These are phyloP conservation scores for Solanum appendiculatum DNA, from an alignment of 257 asterid species.

Conservation along the genomic window DNA sequence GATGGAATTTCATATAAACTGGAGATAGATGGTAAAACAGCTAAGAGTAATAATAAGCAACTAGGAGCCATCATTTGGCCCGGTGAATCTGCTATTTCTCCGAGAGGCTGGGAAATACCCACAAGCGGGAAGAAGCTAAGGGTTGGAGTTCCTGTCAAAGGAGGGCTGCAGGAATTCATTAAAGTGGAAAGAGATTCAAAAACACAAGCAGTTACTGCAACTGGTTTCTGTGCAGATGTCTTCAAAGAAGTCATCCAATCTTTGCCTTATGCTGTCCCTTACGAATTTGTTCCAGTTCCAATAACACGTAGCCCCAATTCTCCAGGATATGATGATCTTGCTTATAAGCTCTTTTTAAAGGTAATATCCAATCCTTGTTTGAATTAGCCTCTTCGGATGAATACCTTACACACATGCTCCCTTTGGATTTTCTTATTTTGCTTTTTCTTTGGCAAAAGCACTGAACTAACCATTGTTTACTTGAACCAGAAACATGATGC, in stretches of 20 bases:
- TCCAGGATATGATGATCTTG: constrained; percentile 18
- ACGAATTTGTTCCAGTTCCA: constrained; percentile 13
- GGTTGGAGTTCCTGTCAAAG: constrained; percentile 24
- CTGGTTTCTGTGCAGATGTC: constrained; percentile 28
- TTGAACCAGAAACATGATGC: constrained; percentile 23
- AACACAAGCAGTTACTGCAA: constrained; percentile 6
- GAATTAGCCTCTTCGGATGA: not conserved
- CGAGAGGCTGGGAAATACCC: constrained; percentile 41
- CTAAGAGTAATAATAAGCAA: constrained; percentile 6
- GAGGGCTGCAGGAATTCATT: constrained; percentile 22
- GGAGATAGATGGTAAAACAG: not conserved
- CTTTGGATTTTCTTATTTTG: not conserved
- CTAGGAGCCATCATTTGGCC: constrained; percentile 36
- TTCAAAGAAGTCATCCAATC: constrained; percentile 22
- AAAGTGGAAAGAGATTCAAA: constrained; percentile 11
- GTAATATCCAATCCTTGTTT: constrained; percentile 3
- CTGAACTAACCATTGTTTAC: not conserved
- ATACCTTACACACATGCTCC: not conserved
- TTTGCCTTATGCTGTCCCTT: constrained; percentile 16
- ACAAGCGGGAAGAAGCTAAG: constrained; percentile 18
- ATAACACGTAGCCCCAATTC: not conserved
- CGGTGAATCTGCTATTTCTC: constrained; percentile 9
- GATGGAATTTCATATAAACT: constrained; percentile 18
- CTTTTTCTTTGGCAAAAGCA: not conserved
- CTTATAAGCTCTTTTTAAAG: constrained; percentile 5